Conservation (phyloP, 2,329 filamentous ascomycete genomes). For the Aspergillus flavus region DNA sequence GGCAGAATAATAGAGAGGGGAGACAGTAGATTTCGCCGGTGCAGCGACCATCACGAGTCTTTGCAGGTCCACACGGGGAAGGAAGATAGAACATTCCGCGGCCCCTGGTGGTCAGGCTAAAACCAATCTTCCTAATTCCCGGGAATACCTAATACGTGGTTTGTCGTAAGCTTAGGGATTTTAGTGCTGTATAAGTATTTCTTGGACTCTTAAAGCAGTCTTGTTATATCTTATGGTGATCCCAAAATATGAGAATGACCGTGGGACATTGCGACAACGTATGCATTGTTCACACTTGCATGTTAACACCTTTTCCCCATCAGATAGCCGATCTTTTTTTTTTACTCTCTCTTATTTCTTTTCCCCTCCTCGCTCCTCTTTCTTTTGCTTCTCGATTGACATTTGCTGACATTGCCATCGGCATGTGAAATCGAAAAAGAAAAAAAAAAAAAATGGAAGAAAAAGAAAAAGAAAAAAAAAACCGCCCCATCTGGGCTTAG, state of each 20-base stretch:
- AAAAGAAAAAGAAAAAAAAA: background rate
- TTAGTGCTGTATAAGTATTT: too few species aligned
- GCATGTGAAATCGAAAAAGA: background rate
- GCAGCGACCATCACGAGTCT: background rate
- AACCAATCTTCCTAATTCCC: conserved; percentile 23
- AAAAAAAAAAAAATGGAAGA: background rate
- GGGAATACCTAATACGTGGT: conserved; percentile 19
- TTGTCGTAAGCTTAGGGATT: conserved; percentile 1
- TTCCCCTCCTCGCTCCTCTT: background rate
- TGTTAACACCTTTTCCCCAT: background rate
- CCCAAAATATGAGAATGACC: background rate
- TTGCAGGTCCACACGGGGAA: conserved; percentile 17
- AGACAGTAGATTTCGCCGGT: background rate
- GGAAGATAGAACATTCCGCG: conserved; percentile 24
- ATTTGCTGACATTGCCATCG: background rate
- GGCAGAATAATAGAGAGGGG: background rate
- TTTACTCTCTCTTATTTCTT: background rate
- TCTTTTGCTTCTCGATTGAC: background rate
- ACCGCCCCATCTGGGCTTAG: conserved; percentile 9
- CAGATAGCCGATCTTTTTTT: background rate
- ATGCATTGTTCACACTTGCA: background rate
- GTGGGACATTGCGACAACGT: background rate
- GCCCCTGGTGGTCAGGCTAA: conserved; percentile 20
- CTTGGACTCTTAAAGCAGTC: background rate
- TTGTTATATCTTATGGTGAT: background rate